Percentiles rank a stretch among this genome's conserved stretches.
Evolutionary conservation across 306 rosid genomes (phyloP).

Genomic region (Rubus parviflorus): DNA sequence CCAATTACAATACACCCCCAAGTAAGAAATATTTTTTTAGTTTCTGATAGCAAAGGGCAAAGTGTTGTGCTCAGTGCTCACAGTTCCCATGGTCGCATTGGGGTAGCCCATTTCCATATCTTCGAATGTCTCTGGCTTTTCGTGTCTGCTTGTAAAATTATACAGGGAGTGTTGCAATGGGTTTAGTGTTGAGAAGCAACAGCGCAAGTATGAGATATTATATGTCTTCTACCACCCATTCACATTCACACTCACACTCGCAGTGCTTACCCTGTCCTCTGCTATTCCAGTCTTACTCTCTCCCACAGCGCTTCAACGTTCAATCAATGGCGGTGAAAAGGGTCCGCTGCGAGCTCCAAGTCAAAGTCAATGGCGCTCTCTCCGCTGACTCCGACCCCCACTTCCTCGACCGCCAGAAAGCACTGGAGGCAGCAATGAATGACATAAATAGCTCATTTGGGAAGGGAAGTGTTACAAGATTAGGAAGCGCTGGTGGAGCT

Average conservation of each 20-base stretch:
- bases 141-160: neutral
- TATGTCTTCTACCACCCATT: neutral
- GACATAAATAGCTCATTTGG: constrained; percentile 92
- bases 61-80: too few relatives aligned
- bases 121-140: too few relatives aligned
- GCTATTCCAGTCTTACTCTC: constrained; percentile 17
- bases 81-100: too few relatives aligned
- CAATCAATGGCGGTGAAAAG: constrained; percentile 31
- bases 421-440: constrained; percentile 94
- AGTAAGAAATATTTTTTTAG: too few relatives aligned
- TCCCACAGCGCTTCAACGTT: constrained; percentile 24
- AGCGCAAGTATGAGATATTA: constrained; percentile 9
- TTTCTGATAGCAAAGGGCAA: too few relatives aligned
- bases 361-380: constrained; percentile 65
- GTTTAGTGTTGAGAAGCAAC: constrained; percentile 1
- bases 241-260: neutral
- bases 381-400: constrained; percentile 74
- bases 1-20: too few relatives aligned
- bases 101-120: neutral
- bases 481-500: constrained; percentile 99
- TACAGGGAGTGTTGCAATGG: neutral
- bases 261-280: constrained; percentile 20
- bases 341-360: constrained; percentile 69
- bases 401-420: constrained; percentile 90
- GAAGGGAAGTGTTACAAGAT: constrained; percentile 93